Percentiles rank a stretch among this genome's conserved stretches.
Evolutionary conservation across 805 yeast genomes (phyloP).

Genomic region (Ogataea salicorniae): DNA sequence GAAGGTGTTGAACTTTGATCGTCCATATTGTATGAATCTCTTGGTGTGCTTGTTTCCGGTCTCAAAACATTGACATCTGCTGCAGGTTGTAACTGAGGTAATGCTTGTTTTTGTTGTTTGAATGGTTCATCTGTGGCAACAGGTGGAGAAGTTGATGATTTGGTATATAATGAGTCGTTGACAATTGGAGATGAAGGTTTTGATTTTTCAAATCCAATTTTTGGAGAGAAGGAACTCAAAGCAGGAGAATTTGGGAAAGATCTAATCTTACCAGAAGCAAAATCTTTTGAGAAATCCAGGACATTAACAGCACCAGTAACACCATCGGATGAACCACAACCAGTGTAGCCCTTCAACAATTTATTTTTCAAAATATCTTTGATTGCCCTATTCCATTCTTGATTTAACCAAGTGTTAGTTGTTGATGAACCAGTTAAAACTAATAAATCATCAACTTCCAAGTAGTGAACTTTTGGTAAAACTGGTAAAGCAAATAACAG

Average conservation of each 20-base stretch:
- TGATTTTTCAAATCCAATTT: constrained; percentile 9
- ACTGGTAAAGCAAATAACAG: constrained; percentile 80
- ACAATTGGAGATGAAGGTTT: neutral
- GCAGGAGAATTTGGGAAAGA: constrained; percentile 29
- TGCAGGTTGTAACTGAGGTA: neutral
- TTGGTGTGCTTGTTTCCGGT: neutral
- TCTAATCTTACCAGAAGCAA: constrained; percentile 22
- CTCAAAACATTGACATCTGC: neutral
- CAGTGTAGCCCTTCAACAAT: constrained; percentile 57
- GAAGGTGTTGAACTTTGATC: neutral
- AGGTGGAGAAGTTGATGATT: neutral
- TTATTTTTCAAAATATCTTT: constrained; percentile 53
- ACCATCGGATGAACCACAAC: constrained; percentile 70
- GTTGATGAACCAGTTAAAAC: constrained; percentile 33
- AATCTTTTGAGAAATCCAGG: constrained; percentile 20
- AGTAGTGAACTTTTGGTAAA: constrained; percentile 68
- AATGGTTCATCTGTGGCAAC: neutral
- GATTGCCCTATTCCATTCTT: constrained; percentile 56
- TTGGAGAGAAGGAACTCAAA: constrained; percentile 35
- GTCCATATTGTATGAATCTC: neutral
- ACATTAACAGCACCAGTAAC: constrained; percentile 47
- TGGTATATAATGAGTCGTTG: neutral
- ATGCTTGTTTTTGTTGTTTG: neutral
- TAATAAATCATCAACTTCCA: constrained; percentile 57
- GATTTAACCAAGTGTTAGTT: constrained; percentile 44